Evolutionary conservation across 2,329 filamentous ascomycete species (phyloP).

Genomic region (Exutisphaerella laricina): DNA sequence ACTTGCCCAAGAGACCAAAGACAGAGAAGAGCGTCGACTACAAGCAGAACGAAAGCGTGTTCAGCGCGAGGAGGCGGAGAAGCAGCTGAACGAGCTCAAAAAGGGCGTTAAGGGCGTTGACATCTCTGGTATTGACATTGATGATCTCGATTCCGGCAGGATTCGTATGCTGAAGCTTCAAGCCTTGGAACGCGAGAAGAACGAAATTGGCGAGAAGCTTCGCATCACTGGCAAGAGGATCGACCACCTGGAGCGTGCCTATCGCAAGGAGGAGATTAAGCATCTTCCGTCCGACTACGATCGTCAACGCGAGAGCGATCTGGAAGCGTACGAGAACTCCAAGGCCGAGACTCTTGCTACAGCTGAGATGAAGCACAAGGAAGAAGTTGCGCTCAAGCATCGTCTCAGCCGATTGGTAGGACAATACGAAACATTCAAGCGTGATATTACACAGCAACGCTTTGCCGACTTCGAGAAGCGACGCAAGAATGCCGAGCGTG

Average conservation of each 20-base stretch:
- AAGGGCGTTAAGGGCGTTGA: slow-evolving; percentile 79
- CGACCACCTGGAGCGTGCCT: slow-evolving; percentile 94
- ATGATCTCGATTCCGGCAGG: slow-evolving; percentile 53
- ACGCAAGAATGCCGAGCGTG: slow-evolving; percentile 82
- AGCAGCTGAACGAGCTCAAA: slow-evolving; percentile 93
- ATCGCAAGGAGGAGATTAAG: slow-evolving; percentile 92
- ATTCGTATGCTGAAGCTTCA: slow-evolving; percentile 92
- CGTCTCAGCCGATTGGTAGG: slow-evolving; percentile 78
- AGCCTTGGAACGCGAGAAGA: slow-evolving; percentile 97
- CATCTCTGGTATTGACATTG: slow-evolving; percentile 80
- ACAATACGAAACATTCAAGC: slow-evolving; percentile 77
- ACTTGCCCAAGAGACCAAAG: slow-evolving; percentile 84
- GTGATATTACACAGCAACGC: slow-evolving; percentile 76
- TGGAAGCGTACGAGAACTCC: slow-evolving; percentile 71
- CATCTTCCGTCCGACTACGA: slow-evolving; percentile 83
- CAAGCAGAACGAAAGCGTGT: slow-evolving; percentile 77
- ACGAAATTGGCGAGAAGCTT: slow-evolving; percentile 84
- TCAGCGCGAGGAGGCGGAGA: slow-evolving; percentile 56
- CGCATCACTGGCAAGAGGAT: slow-evolving; percentile 91
- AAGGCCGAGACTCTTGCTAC: slow-evolving; percentile 75
- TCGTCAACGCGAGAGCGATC: slow-evolving; percentile 70
- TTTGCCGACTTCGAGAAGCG: slow-evolving; percentile 95
- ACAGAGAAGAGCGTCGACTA: slow-evolving; percentile 79
- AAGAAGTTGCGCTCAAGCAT: slow-evolving; percentile 88
- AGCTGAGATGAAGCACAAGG: slow-evolving; percentile 81